Evolutionary conservation across 257 asterid genomes (phyloP).

Genomic region (Forsythia suspensa): DNA sequence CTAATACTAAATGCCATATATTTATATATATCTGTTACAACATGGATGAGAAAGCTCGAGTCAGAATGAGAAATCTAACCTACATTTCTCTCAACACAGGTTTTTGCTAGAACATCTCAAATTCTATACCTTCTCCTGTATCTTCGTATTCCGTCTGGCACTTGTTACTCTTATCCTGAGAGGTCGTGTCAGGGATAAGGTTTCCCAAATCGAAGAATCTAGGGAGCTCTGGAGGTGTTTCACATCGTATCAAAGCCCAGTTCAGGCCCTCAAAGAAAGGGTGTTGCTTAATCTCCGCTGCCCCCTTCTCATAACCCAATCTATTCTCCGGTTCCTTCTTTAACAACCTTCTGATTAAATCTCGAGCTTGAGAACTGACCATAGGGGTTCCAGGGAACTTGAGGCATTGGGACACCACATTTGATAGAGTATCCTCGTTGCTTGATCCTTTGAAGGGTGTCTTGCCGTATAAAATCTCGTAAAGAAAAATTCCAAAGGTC

Average conservation of each 20-base stretch:
- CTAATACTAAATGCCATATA: slow-evolving; percentile 21
- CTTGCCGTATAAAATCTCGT: slow-evolving; percentile 74
- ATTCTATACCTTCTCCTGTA: slow-evolving; percentile 32
- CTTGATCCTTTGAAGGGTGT: slow-evolving; percentile 76
- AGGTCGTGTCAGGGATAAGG: slow-evolving; percentile 13
- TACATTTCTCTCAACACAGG: slow-evolving; percentile 17
- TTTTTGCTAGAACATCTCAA: slow-evolving; percentile 49
- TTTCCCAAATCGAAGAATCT: slow-evolving; percentile 45
- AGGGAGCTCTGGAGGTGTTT: slow-evolving; percentile 75
- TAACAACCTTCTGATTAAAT: slow-evolving; percentile 56
- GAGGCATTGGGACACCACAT: slow-evolving; percentile 64
- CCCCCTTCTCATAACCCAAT: slow-evolving; percentile 71
- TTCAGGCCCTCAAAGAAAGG: slow-evolving; percentile 78
- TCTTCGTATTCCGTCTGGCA: slow-evolving; percentile 20
- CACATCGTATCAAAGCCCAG: slow-evolving; percentile 78
- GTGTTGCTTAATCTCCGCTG: slow-evolving; percentile 77
- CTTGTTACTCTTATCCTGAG: slow-evolving; percentile 23
- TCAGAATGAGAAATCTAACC: slow-evolving; percentile 18
- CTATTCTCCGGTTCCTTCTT: slow-evolving; percentile 73
- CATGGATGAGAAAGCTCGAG: not conserved
- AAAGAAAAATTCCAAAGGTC: slow-evolving; percentile 72
- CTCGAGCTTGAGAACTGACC: slow-evolving; percentile 64
- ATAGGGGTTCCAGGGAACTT: slow-evolving; percentile 62
- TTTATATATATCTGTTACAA: slow-evolving; percentile 18
- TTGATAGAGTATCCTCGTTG: slow-evolving; percentile 70